A percentile compares a stretch with the other conserved stretches of the same genome.
Evolutionary conservation across 73 alveolate species (phyloP).

Genomic region (Effrenium voratum): DNA sequence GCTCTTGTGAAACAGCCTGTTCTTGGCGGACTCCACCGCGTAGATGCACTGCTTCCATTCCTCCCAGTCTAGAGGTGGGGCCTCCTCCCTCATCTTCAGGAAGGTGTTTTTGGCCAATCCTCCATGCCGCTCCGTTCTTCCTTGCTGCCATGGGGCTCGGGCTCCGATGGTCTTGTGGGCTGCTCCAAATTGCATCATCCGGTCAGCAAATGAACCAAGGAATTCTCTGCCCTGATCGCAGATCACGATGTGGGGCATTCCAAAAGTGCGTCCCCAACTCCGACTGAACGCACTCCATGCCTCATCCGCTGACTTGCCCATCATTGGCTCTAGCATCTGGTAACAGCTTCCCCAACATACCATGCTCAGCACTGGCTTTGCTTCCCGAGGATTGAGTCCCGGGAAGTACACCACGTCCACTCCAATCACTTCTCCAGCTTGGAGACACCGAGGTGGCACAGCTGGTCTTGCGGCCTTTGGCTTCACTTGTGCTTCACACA

Average conservation of each 20-base stretch:
- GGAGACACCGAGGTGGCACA: background rate
- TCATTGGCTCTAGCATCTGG: background rate
- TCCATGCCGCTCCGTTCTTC: background rate
- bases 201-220: background rate
- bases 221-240: background rate
- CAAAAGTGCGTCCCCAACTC: background rate
- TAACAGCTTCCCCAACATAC: background rate
- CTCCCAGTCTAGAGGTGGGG: background rate
- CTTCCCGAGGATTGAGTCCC: background rate
- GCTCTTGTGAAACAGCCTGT: background rate
- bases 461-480: background rate
- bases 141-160: conserved; percentile 2
- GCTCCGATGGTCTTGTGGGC: background rate
- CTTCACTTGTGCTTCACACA: background rate
- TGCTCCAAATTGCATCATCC: background rate
- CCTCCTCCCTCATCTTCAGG: background rate
- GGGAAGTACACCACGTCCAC: background rate
- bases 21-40: background rate
- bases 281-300: background rate
- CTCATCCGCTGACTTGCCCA: background rate
- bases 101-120: background rate
- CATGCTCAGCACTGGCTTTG: background rate
- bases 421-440: background rate
- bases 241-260: background rate
- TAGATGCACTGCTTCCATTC: background rate